Evolutionary conservation across 73 alveolate species (phyloP).

Genomic region (Paramecium sexaurelia): DNA sequence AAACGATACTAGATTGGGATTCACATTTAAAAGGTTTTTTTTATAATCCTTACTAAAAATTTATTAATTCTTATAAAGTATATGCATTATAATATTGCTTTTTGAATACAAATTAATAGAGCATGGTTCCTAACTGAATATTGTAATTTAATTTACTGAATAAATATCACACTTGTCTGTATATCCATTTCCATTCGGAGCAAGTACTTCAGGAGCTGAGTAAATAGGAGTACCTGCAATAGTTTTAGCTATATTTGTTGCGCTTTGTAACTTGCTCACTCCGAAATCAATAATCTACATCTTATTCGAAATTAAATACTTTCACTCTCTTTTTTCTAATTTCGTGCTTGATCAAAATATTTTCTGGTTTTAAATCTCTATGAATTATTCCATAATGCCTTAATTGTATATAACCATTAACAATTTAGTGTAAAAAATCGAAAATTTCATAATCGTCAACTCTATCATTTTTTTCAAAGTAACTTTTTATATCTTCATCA

Average conservation of each 20-base stretch:
- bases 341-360: not conserved
- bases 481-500: not conserved
- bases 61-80: not conserved
- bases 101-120: not conserved
- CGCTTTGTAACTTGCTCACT: not conserved
- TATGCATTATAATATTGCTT: not conserved
- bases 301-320: not conserved
- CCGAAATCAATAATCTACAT: not conserved
- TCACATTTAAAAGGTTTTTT: not conserved
- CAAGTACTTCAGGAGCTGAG: conserved; percentile 32
- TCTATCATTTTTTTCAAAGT: not conserved
- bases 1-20: not conserved
- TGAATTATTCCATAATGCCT: not conserved
- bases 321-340: not conserved
- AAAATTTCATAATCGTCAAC: not conserved
- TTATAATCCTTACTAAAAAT: not conserved
- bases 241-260: not conserved
- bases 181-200: not conserved
- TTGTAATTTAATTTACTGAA: not conserved
- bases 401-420: not conserved
- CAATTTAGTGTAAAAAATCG: not conserved
- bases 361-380: conserved; percentile 4
- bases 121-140: not conserved
- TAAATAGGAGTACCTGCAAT: conserved; percentile 4
- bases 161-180: not conserved